Conservation (phyloP, 768 basidiomycete species). For the Mrakia blollopis region DNA sequence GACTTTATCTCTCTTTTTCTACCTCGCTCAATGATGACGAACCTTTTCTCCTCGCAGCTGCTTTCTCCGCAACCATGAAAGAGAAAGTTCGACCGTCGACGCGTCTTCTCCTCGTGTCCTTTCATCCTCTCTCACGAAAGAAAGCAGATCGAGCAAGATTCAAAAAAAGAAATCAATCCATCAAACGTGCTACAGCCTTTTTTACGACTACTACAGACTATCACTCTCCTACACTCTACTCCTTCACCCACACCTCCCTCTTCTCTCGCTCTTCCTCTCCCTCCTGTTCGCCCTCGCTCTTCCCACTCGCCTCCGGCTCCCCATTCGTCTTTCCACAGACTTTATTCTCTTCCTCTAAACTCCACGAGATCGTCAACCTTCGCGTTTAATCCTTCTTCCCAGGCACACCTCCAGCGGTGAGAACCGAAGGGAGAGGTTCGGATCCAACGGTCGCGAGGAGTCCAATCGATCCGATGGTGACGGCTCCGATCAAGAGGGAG, state of each 20-base stretch:
- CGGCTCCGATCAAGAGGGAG: conserved; percentile 57
- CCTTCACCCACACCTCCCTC: not conserved
- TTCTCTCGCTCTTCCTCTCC: not conserved
- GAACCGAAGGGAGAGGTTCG: conserved; percentile 65
- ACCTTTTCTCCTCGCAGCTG: no score
- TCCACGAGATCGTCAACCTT: not conserved
- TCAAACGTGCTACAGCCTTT: not conserved
- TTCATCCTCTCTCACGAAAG: not conserved
- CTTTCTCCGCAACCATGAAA: no score
- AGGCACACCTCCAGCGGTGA: conserved; percentile 49
- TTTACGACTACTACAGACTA: no score
- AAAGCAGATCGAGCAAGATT: no score
- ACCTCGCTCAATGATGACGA: no score
- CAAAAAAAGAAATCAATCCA: no score
- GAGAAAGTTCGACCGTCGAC: not conserved
- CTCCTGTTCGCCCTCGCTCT: not conserved
- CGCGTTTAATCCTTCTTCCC: conserved; percentile 18
- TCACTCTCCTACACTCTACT: no score
- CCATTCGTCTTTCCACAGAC: no score
- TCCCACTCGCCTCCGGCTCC: not conserved
- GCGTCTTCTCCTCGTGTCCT: not conserved
- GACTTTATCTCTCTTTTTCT: no score
- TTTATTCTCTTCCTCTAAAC: no score
- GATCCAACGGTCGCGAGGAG: conserved; percentile 61
- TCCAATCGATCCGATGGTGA: conserved; percentile 63